Conservation (phyloP, 208 protist genomes). For the Leishmania major region DNA sequence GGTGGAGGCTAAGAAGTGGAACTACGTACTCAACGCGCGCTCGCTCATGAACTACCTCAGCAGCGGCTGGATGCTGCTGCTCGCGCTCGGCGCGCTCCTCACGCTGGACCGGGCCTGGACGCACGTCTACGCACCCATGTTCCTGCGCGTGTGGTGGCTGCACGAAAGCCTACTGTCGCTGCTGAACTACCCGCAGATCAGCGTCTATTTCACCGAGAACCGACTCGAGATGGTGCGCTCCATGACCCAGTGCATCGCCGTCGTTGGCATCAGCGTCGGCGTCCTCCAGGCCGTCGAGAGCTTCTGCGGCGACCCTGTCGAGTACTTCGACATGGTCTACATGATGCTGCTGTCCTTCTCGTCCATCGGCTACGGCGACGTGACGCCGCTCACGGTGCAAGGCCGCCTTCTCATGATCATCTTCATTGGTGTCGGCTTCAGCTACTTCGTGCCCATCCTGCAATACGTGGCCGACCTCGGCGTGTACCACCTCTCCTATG, state of each 20-base stretch:
- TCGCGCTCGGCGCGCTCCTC: conserved; percentile 22
- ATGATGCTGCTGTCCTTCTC: conserved; percentile 50
- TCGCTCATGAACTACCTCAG: conserved; percentile 45
- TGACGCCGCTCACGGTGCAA: conserved; percentile 31
- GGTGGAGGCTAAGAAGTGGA: conserved; percentile 32
- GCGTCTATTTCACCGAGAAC: conserved; percentile 42
- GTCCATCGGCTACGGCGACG: conserved; percentile 43
- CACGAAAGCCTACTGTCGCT: conserved; percentile 39
- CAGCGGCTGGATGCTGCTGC: conserved; percentile 36
- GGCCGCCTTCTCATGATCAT: conserved; percentile 39
- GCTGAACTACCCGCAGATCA: conserved; percentile 44
- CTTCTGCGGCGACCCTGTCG: conserved; percentile 40
- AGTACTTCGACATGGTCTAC: conserved; percentile 43
- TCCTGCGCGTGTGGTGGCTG: conserved; percentile 44
- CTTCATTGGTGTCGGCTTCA: conserved; percentile 40
- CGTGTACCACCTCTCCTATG: conserved; percentile 31
- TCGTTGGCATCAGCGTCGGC: conserved; percentile 45
- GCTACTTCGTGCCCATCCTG: conserved; percentile 40
- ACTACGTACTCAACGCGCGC: conserved; percentile 28
- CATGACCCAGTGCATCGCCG: conserved; percentile 44
- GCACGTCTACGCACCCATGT: conserved; percentile 40
- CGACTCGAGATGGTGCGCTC: conserved; percentile 38
- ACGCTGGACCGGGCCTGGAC: conserved; percentile 29
- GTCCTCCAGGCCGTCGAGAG: conserved; percentile 41
- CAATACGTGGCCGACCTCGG: conserved; percentile 43